A percentile compares a stretch with the other conserved stretches of the same genome.
Conservation (phyloP, 164 flowering plant species). For the Piper longum region DNA sequence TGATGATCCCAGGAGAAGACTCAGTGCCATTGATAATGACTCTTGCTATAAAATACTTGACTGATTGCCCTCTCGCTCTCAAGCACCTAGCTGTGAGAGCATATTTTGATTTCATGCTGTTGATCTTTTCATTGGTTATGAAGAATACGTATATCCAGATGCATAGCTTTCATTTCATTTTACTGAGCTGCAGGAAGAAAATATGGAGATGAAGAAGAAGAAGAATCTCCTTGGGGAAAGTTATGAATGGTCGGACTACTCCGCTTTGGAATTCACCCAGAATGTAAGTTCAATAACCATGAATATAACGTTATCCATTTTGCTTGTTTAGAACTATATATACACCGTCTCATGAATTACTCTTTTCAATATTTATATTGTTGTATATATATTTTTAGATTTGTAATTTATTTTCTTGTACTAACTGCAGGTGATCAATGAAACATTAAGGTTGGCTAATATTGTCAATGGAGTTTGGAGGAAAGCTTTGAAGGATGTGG, state of each 20-base stretch:
- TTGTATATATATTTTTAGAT: background rate
- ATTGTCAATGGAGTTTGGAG: slow-evolving; percentile 85
- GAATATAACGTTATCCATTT: background rate
- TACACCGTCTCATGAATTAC: background rate
- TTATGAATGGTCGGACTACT: slow-evolving; percentile 74
- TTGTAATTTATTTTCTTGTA: background rate
- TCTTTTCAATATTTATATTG: background rate
- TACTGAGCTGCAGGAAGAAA: slow-evolving; percentile 51
- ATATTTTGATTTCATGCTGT: background rate
- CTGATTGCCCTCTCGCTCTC: slow-evolving; percentile 57
- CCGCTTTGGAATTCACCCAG: slow-evolving; percentile 85
- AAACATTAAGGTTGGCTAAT: slow-evolving; percentile 79
- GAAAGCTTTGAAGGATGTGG: slow-evolving; percentile 69
- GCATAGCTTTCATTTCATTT: background rate
- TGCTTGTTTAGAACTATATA: too few species aligned
- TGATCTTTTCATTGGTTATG: background rate
- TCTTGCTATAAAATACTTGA: slow-evolving; percentile 75
- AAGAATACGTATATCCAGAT: background rate
- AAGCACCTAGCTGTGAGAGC: slow-evolving; percentile 38
- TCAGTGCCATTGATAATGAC: slow-evolving; percentile 77
- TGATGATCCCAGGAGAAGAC: slow-evolving; percentile 99
- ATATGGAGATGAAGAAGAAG: slow-evolving; percentile 57
- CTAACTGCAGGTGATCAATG: slow-evolving; percentile 61
- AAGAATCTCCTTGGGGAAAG: slow-evolving; percentile 27
- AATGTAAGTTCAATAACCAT: slow-evolving; percentile 40